Base-by-base conservation (phyloP, 176 grass and related monocot species). In the Microstegium vimineum region DNA sequence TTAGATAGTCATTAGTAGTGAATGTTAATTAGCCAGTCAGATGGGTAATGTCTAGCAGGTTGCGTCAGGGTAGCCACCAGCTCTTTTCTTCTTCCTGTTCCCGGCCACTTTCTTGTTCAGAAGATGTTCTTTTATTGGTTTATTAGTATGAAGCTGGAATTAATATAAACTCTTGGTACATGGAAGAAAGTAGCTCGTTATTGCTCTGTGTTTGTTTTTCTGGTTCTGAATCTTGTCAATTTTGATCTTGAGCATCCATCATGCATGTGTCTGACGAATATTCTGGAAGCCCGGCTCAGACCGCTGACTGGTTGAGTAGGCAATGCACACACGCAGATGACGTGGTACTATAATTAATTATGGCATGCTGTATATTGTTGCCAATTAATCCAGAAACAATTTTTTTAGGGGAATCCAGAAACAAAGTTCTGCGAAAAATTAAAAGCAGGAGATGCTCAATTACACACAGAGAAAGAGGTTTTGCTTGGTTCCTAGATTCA, bases 131-230 rank as follows among this genome's bases (percentile, higher is more conserved):
- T 90, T 82, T 25, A 10, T 73, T 86, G 31, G 51, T 66, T 74
- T 15, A 10, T 78, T 78, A 79, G 46, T 8, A n/a, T 68, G 62
- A 47, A 69, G 79, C 23, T 90, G 88, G 79, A 86, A 80, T 69
- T 83, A 86, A 80, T 69, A 86, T 82, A 83, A 51, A 63, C 77
- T 66, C n/a, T 6, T 14, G 25, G 74, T 79, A 74, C 73, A 79
- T 52, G 79, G 59, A 82, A 49, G n/a, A 72, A 70, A 46, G n/a
- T 57, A 14, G 40, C 1, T 35, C 8, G 76, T 63, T n/a, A n/a
- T n/a, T 64, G 75, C 59, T 77, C 23, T 30, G 8, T 25, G 6
- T 42, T 49, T 49, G 46, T 20, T 51, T 51, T 51, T 51, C 47
- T 51, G 6, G 2, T 33, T 77, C 7, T 31, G 57, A 46, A 26